These are phyloP conservation scores for Plantago ovata DNA, from an alignment of 257 asterid genomes.

Conservation along the genomic window DNA sequence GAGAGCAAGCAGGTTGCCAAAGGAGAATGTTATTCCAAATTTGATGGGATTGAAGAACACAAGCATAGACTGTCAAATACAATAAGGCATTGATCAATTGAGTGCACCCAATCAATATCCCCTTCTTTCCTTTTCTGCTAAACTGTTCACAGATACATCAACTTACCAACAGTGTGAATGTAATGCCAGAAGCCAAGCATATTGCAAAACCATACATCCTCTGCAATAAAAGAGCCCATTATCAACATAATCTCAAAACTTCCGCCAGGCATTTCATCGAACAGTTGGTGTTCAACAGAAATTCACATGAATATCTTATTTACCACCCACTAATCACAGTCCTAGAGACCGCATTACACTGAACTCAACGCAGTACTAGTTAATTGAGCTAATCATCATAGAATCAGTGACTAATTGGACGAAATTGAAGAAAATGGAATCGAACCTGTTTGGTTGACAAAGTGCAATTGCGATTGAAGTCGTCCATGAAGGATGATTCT, in stretches of 20 bases:
- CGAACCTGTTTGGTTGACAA: constrained; percentile 83
- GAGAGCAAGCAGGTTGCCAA: constrained; percentile 95
- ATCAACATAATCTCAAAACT: background rate
- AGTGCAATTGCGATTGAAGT: constrained; percentile 85
- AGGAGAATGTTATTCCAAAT: constrained; percentile 93
- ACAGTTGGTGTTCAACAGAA: background rate
- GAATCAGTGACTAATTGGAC: too few species aligned
- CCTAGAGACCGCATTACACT: too few species aligned
- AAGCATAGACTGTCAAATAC: constrained; percentile 73
- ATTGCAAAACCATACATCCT: constrained; percentile 84
- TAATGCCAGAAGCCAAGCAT: constrained; percentile 84
- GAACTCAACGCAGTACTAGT: too few species aligned
- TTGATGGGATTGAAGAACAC: constrained; percentile 96
- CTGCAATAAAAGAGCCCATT: constrained; percentile 36
- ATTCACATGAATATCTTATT: background rate
- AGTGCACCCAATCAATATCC: background rate
- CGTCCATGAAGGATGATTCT: constrained; percentile 69
- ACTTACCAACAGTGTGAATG: constrained; percentile 88
- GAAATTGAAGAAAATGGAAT: background rate
- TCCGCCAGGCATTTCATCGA: background rate
- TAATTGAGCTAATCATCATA: too few species aligned
- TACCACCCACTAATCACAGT: too few species aligned
- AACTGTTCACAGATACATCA: constrained; percentile 1
- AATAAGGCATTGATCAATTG: constrained; percentile 17
- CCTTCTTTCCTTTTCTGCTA: background rate